A percentile compares a stretch with the other conserved stretches of the same genome.
Evolutionary conservation across 208 protist genomes (phyloP).

Genomic region (Herpetomonas tarakana): DNA sequence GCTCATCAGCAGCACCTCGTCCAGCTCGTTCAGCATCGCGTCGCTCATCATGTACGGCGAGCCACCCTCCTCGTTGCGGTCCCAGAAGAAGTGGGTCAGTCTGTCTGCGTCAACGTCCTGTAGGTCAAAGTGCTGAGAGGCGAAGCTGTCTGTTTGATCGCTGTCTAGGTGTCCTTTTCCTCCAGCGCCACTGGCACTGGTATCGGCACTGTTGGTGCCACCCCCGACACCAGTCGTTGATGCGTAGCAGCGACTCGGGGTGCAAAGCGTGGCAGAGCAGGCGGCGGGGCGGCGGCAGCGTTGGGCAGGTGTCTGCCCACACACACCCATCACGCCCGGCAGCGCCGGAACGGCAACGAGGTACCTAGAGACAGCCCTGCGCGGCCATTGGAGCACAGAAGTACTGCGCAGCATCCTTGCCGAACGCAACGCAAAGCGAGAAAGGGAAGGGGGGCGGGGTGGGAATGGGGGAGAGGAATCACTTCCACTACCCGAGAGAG

Average conservation of each 20-base stretch:
- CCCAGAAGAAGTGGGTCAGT: conserved; percentile 81
- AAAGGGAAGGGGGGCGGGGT: too few species aligned
- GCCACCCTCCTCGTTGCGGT: conserved; percentile 43
- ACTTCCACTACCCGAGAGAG: too few species aligned
- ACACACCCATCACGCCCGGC: too few species aligned
- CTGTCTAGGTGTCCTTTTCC: background rate
- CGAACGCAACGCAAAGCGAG: too few species aligned
- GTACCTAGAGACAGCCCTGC: too few species aligned
- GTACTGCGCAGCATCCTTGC: too few species aligned
- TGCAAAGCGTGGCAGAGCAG: background rate
- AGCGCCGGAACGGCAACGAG: too few species aligned
- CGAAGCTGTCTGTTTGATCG: background rate
- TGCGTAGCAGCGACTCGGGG: background rate
- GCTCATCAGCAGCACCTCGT: too few species aligned
- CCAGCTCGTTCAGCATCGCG: conserved; percentile 20
- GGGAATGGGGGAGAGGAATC: too few species aligned
- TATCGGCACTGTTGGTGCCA: background rate
- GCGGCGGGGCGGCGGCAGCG: background rate
- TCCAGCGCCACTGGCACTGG: background rate
- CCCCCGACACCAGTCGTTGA: background rate
- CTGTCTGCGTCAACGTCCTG: conserved; percentile 72
- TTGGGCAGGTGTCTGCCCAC: too few species aligned
- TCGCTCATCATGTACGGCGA: conserved; percentile 30
- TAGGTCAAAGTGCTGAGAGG: conserved; percentile 51
- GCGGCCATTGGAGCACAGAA: too few species aligned